Evolutionary conservation across 2,329 filamentous ascomycete species (phyloP).

Genomic region (Drechslerella dactyloides): DNA sequence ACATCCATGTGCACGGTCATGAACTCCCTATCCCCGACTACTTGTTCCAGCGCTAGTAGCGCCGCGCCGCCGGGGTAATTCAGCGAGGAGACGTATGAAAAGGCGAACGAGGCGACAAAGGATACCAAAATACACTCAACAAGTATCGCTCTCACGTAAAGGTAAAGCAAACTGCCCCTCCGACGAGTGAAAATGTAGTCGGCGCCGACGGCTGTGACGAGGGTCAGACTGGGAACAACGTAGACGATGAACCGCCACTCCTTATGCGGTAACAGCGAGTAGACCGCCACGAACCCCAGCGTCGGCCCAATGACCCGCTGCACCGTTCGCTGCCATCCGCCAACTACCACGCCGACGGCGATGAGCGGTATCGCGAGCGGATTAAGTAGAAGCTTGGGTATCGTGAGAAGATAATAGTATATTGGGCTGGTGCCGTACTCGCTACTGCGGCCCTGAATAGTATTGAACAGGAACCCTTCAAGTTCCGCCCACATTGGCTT

Average conservation of each 20-base stretch:
- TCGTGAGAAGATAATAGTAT: conserved; percentile 82
- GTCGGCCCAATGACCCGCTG: conserved; percentile 68
- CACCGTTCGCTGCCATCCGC: conserved; percentile 57
- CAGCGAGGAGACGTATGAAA: conserved; percentile 80
- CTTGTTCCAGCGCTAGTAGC: conserved; percentile 59
- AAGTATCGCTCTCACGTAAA: conserved; percentile 65
- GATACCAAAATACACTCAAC: conserved; percentile 65
- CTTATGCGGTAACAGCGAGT: conserved; percentile 91
- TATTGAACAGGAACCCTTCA: conserved; percentile 88
- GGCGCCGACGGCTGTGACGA: conserved; percentile 75
- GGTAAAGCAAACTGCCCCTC: conserved; percentile 58
- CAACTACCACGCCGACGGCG: conserved; percentile 61
- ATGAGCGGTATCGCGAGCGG: conserved; percentile 68
- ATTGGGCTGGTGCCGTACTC: conserved; percentile 87
- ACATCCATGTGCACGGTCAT: conserved; percentile 69
- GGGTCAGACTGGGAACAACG: conserved; percentile 78
- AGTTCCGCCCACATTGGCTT: conserved; percentile 85
- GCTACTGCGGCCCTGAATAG: conserved; percentile 78
- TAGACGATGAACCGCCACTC: conserved; percentile 96
- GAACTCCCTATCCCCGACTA: conserved; percentile 60
- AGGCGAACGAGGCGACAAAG: conserved; percentile 64
- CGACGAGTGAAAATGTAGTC: conserved; percentile 63
- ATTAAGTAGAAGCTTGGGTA: conserved; percentile 84
- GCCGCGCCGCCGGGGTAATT: conserved; percentile 95
- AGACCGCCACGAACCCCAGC: conserved; percentile 75